phyloP scores from a whole-genome alignment of 371 early-diverging fungal genomes.

The Saksenaea oblongispora region DNA sequence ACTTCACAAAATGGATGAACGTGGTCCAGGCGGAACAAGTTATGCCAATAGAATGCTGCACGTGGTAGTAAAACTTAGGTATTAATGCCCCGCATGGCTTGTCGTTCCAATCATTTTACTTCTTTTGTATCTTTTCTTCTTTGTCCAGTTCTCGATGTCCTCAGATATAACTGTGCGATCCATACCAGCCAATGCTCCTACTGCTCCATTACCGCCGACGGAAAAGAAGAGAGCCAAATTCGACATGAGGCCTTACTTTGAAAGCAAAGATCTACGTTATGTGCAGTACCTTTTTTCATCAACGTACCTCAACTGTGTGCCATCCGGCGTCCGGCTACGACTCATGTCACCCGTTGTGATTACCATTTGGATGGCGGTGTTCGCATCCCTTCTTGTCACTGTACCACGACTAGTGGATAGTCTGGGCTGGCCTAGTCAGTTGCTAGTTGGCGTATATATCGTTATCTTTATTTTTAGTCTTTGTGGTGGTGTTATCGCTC shows the following conservation, averaged over 20 bases:
- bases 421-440: constrained; percentile 18
- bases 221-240: constrained; percentile 21
- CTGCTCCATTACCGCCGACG: not conserved
- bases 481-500: constrained; percentile 23
- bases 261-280: constrained; percentile 39
- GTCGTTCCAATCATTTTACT: not conserved
- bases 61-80: too few relatives aligned
- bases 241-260: constrained; percentile 44
- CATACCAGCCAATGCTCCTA: not conserved
- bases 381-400: constrained; percentile 12
- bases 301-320: constrained; percentile 43
- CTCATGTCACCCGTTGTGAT: constrained; percentile 28
- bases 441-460: constrained; percentile 15
- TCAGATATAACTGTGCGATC: not conserved
- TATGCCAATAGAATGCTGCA: too few relatives aligned
- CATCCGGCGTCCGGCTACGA: constrained; percentile 33
- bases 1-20: too few relatives aligned
- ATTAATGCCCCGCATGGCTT: not conserved
- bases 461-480: constrained; percentile 26
- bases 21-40: too few relatives aligned
- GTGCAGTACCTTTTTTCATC: constrained; percentile 49
- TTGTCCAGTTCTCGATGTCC: not conserved
- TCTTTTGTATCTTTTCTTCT: not conserved
- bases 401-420: constrained; percentile 14
- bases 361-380: constrained; percentile 22